A percentile compares a stretch with the other conserved stretches of the same genome.
Conservation (phyloP, 106 monocot genomes). For the Acanthochlamys bracteata region DNA sequence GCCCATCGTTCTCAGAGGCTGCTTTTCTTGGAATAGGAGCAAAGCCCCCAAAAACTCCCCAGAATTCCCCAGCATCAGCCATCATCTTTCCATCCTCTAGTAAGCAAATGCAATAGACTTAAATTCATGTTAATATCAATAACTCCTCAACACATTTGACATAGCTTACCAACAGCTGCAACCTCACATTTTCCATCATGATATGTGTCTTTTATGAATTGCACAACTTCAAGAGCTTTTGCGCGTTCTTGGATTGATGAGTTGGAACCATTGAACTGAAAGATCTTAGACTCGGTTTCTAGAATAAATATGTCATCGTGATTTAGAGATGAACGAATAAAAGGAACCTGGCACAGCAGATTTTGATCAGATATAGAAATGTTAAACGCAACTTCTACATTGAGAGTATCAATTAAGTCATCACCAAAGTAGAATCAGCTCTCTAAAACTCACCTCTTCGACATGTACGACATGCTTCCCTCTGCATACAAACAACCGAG, state of each 20-base stretch:
- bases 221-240: constrained; percentile 61
- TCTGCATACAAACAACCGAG: constrained; percentile 41
- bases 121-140: too few relatives aligned
- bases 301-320: constrained; percentile 57
- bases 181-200: constrained; percentile 54
- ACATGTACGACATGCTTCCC: constrained; percentile 54
- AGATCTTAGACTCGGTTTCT: constrained; percentile 49
- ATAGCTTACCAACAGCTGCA: constrained; percentile 40
- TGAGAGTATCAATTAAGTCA: too few relatives aligned
- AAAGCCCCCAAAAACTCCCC: constrained; percentile 94
- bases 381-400: too few relatives aligned
- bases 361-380: too few relatives aligned
- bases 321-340: constrained; percentile 39
- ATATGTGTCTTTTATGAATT: constrained; percentile 48
- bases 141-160: too few relatives aligned
- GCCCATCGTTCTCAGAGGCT: constrained; percentile 26
- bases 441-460: constrained; percentile 41
- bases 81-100: constrained; percentile 94
- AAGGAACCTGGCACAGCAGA: constrained; percentile 36
- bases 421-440: too few relatives aligned
- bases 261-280: constrained; percentile 57
- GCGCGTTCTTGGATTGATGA: constrained; percentile 52
- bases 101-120: too few relatives aligned
- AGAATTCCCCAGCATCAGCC: constrained; percentile 96
- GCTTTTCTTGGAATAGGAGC: constrained; percentile 84